Evolutionary conservation across 345 rosid species (phyloP), one percentile per base, ranked within the genome.

Genomic region (Dimocarpus longan): DNA sequence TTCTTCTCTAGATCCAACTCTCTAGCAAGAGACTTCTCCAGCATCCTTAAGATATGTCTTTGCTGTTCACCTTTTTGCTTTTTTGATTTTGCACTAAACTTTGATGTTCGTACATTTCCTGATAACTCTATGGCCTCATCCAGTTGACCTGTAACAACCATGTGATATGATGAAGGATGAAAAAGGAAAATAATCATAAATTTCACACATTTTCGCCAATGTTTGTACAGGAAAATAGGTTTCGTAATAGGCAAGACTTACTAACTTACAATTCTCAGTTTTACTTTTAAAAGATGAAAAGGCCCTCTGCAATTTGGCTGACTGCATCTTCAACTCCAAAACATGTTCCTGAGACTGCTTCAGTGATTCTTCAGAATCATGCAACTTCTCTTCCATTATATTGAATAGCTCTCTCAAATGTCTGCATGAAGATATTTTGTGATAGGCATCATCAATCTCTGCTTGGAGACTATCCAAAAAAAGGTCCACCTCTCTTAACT

Each of bases 1-100:
- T 90, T 89, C 87, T 90, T 92, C 90, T 91, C 94, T 15, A 91
- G 92, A 77, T 92, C 90, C 62, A 90, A 73, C 92, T 94, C 97
- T 84, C 92, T 88, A 73, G 91, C 78, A 71, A 94, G 87, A 67
- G 94, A 91, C 81, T 90, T 94, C 86, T 94, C 95, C 75, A 96
- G 81, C 90, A 91, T 90, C 88, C 93, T 86, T 60, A 91, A 52
- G 80, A 87, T 82, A 78, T 89, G 80, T 79, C 84, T 91, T 70
- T 91, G 92, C 73, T 87, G 89, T 74, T 84, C 89, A 76, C 85
- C 86, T n/a, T 88, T 83, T 83, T 74, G 87, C 56, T 81, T 81
- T 79, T 80, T 84, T 71, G 81, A 86, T 81, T 77, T 87, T 62
- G 83, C 78, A 80, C 75, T 82, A 57, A 70, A 28, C 72, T 81